Evolutionary conservation across 1,139 yeast genomes (phyloP), one percentile per base, ranked within the genome.

Genomic region (Ashbya aceris): DNA sequence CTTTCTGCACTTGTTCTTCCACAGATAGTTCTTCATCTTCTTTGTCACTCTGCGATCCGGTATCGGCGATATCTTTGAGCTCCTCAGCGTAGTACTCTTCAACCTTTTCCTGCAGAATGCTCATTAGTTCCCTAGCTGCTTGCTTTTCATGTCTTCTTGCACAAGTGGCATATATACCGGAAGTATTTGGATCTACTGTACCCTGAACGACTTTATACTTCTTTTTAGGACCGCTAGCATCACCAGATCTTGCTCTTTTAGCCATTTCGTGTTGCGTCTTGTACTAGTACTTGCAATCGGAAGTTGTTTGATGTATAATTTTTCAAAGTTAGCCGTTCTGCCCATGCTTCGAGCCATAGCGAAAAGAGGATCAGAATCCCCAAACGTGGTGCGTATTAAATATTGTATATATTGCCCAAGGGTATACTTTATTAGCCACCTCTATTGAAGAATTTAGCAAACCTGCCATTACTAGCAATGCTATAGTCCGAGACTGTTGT

Each of bases 141-240:
- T 74, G 77, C 45, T 73, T 71, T 62, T 89, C 96, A 50, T 80
- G 77, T 36, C 84, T 82, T 53, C 95, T 70, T 40, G 76, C 73
- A 61, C 96, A 85, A 0, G 96, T 84, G 17, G 87, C 95, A 63
- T 81, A 91, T 1, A 85, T 69, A 1, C 97, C 96, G 36, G 81
- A 67, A 48, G 94, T 82, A 40, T 79, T 79, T 0, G 96, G 95
- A 54, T 86, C 96, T 40, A 61, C 33, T 32, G 45, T 37, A 50
- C 49, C 45, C 50, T 55, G 17, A 66, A 58, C 52, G 49, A 49
- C 45, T 45, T 51, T 39, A 36, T 45, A 40, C 40, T 43, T 33
- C 27, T 43, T 42, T 29, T 36, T 35, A 17, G 43, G 42, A 39
- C 38, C 32, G 14, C 33, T 29, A 29, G 33, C 33, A 9, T 20